A percentile compares a stretch with the other conserved stretches of the same genome.
These are phyloP conservation scores for Leucocoprinus sp. DNA, from an alignment of 768 basidiomycete species.

Conservation along the genomic window DNA sequence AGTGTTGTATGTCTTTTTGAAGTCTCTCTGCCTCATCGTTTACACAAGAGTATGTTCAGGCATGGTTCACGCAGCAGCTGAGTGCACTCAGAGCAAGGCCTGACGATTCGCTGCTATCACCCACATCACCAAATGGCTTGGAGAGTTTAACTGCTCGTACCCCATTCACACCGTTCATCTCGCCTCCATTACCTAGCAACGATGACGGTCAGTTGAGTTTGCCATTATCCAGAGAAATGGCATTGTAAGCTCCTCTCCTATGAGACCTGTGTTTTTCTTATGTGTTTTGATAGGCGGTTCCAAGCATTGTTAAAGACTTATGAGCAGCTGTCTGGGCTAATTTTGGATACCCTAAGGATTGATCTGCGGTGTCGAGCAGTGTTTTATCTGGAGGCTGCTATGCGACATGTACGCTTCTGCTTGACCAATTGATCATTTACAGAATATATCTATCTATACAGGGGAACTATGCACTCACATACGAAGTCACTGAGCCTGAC, in stretches of 20 bases:
- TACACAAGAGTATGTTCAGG: conserved; percentile 29
- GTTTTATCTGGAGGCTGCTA: conserved; percentile 71
- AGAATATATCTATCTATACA: conserved; percentile 23
- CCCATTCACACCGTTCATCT: conserved; percentile 38
- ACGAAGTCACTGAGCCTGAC: conserved; percentile 88
- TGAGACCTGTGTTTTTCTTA: background rate
- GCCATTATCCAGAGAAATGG: conserved; percentile 84
- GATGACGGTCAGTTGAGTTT: conserved; percentile 49
- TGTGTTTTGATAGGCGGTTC: conserved; percentile 56
- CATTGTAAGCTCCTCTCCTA: conserved; percentile 49
- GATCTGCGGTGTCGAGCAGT: conserved; percentile 83
- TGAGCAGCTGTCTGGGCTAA: conserved; percentile 78
- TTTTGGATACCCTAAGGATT: conserved; percentile 79
- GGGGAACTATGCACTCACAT: conserved; percentile 80
- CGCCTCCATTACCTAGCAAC: conserved; percentile 28
- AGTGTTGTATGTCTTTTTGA: conserved; percentile 60
- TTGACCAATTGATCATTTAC: background rate
- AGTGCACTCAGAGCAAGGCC: conserved; percentile 54
- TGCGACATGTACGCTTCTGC: conserved; percentile 53
- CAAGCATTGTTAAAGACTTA: conserved; percentile 88
- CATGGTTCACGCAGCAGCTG: conserved; percentile 79
- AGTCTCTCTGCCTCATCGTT: background rate
- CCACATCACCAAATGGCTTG: conserved; percentile 39
- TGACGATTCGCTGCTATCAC: conserved; percentile 42
- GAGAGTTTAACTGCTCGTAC: conserved; percentile 45